Conservation (phyloP, 2,329 filamentous ascomycete species). For the Epichloe hybrida region DNA sequence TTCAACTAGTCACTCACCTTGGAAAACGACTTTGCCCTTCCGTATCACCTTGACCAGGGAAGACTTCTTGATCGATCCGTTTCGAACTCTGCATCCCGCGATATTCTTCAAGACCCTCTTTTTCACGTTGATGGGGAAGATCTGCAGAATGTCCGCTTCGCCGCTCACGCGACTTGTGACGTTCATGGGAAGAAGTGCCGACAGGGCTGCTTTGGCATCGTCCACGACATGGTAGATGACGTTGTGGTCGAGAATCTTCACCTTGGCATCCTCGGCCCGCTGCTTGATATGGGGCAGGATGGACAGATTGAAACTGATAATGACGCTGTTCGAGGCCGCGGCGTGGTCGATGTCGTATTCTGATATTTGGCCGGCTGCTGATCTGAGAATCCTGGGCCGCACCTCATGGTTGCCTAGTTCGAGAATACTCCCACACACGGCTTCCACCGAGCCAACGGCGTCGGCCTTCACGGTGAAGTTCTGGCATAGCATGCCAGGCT, state of each 20-base stretch:
- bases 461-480: slow-evolving; percentile 87
- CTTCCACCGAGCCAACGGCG: slow-evolving; percentile 87
- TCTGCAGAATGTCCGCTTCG: slow-evolving; percentile 72
- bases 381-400: slow-evolving; percentile 59
- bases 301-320: slow-evolving; percentile 76
- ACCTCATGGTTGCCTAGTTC: slow-evolving; percentile 79
- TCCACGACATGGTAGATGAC: slow-evolving; percentile 74
- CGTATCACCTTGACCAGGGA: slow-evolving; percentile 60
- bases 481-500: slow-evolving; percentile 38
- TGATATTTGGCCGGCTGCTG: slow-evolving; percentile 61
- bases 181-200: slow-evolving; percentile 52
- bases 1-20: slow-evolving; percentile 47
- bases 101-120: slow-evolving; percentile 58
- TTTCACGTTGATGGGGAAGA: slow-evolving; percentile 75
- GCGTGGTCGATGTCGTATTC: slow-evolving; percentile 89
- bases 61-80: slow-evolving; percentile 55
- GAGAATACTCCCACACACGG: slow-evolving; percentile 63
- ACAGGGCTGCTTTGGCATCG: slow-evolving; percentile 54
- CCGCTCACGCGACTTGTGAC: slow-evolving; percentile 61
- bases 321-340: slow-evolving; percentile 56
- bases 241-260: slow-evolving; percentile 71
- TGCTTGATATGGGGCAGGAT: slow-evolving; percentile 54
- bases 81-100: slow-evolving; percentile 78
- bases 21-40: slow-evolving; percentile 56
- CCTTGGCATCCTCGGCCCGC: slow-evolving; percentile 55